Base-by-base conservation (phyloP, 2,329 filamentous ascomycete genomes). In the Rhynchosporium secalis region DNA sequence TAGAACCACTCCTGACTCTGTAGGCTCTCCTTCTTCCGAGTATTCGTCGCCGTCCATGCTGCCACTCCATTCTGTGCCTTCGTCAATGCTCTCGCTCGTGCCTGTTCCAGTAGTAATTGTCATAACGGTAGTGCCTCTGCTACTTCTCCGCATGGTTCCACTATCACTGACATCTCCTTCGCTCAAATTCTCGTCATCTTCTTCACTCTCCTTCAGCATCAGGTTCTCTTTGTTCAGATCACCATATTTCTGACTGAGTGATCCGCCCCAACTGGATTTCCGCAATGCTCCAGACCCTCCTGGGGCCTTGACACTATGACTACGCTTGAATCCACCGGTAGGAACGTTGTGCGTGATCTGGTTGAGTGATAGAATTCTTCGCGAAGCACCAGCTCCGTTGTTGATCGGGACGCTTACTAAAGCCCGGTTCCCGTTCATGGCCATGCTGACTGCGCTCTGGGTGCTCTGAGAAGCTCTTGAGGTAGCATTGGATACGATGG, bases 351-450 rank as follows among this genome's bases (percentile, higher is more conserved):
- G 87, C 59, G 86, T 91, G 69, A 98, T 96, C 76, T 97, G 91
- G 74, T 89, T 96, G 41, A 98, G 84, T 56, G 92, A 96, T 63
- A 96, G 84, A 71, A 98, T 97, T 55, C 95, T 87, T 46, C 94
- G 84, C 73, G 86, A 83, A 76, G 82, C 72, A 71, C 84, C 78
- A 20, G 79, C 78, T 54, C 82, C 76, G 20, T 77, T 79, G 2
- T 84, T 71, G 49, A 68, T 65, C 2, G 72, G 72, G 3, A 70
- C 66, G 29, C 41, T 70, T 9, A 63, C 57, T 20, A 70, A 31
- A 36, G 69, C 69, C 45, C 73, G 70, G 31, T 71, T 73, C 70
- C 83, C 77, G 4, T 78, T 77, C 65, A 87, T 78, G 1, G 83
- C 82, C 72, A 86, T 80, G 68, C 77, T 81, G 62, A 86, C 77